phyloP scores from a whole-genome alignment of 2,329 filamentous ascomycete species.

The Fusarium chaquense region DNA sequence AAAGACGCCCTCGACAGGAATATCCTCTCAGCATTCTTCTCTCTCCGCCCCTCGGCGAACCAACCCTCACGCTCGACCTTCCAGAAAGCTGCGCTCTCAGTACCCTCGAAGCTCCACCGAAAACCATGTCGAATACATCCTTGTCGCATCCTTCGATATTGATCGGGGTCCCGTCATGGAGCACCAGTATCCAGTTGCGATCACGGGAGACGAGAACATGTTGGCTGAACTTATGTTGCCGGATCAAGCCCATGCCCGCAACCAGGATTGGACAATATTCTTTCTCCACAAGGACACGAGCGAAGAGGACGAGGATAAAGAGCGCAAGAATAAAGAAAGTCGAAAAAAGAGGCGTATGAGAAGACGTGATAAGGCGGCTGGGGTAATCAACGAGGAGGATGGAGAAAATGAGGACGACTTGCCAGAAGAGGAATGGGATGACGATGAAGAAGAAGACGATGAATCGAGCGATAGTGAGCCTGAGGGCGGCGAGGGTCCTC shows the following conservation, averaged over 20 bases:
- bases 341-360: conserved; percentile 64
- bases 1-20: conserved; percentile 69
- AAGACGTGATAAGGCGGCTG: conserved; percentile 64
- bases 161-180: conserved; percentile 98
- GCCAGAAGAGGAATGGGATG: conserved; percentile 61
- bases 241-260: conserved; percentile 93
- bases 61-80: conserved; percentile 63
- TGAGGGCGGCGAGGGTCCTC: conserved; percentile 83
- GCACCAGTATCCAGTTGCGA: conserved; percentile 94
- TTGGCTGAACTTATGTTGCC: conserved; percentile 98
- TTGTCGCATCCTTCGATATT: conserved; percentile 97
- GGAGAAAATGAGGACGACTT: conserved; percentile 58
- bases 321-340: conserved; percentile 68
- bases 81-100: conserved; percentile 75
- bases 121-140: conserved; percentile 98
- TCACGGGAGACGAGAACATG: conserved; percentile 98
- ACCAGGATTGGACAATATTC: conserved; percentile 99
- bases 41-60: conserved; percentile 65
- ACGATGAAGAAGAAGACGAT: conserved; percentile 63
- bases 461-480: conserved; percentile 71
- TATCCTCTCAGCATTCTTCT: conserved; percentile 72
- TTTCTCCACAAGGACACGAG: conserved; percentile 96
- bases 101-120: conserved; percentile 80
- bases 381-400: conserved; percentile 60
- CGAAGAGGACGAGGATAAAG: conserved; percentile 82